Base-by-base conservation (phyloP, 352 stramenopile genomes). In the Hyaloperonospora brassicae region DNA sequence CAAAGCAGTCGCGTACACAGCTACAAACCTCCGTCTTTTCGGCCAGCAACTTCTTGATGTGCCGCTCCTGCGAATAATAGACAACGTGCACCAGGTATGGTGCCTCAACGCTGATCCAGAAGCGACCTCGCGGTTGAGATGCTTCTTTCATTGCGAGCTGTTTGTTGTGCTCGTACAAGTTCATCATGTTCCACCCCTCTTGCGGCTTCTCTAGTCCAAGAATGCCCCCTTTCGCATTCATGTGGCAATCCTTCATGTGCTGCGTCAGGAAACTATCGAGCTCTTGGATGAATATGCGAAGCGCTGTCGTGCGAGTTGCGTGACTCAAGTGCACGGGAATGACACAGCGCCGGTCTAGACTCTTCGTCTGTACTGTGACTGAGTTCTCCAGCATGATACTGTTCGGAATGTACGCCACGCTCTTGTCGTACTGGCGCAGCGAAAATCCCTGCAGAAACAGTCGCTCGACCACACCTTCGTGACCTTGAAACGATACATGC, bases 371-470 rank as follows among this genome's bases (percentile, higher is more conserved):
- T 57, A 93, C 79, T 10, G 79, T 75, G 25, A 93, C 59, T 10
- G 72, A 69, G 55, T 90, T 83, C 43, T 89, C 76, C 0, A 93
- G 64, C 59, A 91, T 67, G 40, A 88, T 71, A 43, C 79, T 78
- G 38, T 90, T 93, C 0, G 83, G 83, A 39, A 93, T 86, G 52
- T 89, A 91, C 14, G 75, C 77, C 31, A 93, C 61, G 0, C 76
- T 72, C 52, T 91, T 88, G 58, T 93, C 83, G 50, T 91, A 91
- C 45, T 86, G 76, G 1, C 83, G 79, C 22, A 93, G 48, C 7
- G 79, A 84, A 62, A 93, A 89, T 6, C 70, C 84, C 57, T 91
- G 83, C 14, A 93, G 60, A 53, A 87, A 90, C 41, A 93, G 70
- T 27, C 76, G 73, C 47, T 93, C 83, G 23, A 93, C 73, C 14